phyloP scores from a whole-genome alignment of 306 rosid genomes.

The Senna tora region DNA sequence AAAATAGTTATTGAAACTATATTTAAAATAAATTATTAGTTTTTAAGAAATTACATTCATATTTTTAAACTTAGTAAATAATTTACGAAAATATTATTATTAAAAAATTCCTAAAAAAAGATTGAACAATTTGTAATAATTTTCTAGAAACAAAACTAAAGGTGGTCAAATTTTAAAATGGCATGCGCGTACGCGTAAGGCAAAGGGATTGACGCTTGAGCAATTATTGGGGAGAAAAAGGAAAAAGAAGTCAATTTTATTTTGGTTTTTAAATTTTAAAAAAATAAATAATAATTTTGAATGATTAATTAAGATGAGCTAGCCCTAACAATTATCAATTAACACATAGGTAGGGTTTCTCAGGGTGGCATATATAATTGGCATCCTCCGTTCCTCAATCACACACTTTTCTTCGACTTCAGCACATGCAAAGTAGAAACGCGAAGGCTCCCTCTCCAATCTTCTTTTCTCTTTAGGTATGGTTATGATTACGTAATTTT shows the following conservation, averaged over 20 bases:
- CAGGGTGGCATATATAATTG: slow-evolving; percentile 35
- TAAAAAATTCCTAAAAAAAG: too few relatives aligned
- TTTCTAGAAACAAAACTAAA: neutral
- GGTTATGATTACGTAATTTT: neutral
- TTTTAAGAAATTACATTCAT: too few relatives aligned
- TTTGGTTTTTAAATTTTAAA: neutral
- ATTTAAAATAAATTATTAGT: too few relatives aligned
- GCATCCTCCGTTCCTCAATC: neutral
- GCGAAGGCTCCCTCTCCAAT: neutral
- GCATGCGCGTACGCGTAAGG: too few relatives aligned
- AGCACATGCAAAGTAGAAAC: neutral
- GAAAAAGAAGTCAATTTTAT: neutral
- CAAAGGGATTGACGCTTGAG: too few relatives aligned
- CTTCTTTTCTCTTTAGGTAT: neutral
- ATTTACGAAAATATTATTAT: too few relatives aligned
- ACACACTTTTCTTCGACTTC: neutral
- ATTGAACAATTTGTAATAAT: neutral
- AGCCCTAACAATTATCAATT: slow-evolving; percentile 33
- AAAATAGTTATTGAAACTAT: too few relatives aligned
- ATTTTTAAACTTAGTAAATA: too few relatives aligned
- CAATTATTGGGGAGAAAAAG: too few relatives aligned
- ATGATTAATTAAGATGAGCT: neutral
- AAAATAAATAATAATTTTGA: neutral
- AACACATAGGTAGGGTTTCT: slow-evolving; percentile 29
- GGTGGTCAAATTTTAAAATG: too few relatives aligned